A percentile compares a stretch with the other conserved stretches of the same genome.
phyloP scores from a whole-genome alignment of 352 stramenopile species.

The Pythium sp. region DNA sequence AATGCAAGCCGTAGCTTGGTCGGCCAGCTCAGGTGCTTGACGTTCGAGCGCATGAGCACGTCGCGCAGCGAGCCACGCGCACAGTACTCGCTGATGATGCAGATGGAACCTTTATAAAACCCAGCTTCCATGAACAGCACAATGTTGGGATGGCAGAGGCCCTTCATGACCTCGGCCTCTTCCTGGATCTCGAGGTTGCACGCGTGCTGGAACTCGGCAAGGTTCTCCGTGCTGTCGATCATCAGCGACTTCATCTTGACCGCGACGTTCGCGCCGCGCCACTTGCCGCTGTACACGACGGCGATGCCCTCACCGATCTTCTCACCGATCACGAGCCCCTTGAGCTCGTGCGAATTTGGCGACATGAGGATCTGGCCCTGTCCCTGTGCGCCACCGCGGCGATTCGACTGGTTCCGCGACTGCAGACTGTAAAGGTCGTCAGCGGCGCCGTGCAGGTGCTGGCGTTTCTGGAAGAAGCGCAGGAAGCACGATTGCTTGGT shows the following conservation, averaged over 20 bases:
- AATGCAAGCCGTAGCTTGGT: constrained; percentile 77
- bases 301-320: constrained; percentile 85
- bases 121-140: constrained; percentile 88
- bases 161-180: constrained; percentile 80
- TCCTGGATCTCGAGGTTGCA: constrained; percentile 85
- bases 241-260: constrained; percentile 92
- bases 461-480: constrained; percentile 43
- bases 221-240: constrained; percentile 54
- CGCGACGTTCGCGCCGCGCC: constrained; percentile 94
- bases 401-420: constrained; percentile 10
- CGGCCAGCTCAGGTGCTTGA: constrained; percentile 75
- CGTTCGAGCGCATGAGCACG: constrained; percentile 80
- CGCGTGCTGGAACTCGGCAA: constrained; percentile 76
- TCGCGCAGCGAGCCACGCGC: constrained; percentile 93
- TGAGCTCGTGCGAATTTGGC: constrained; percentile 66
- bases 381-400: neutral
- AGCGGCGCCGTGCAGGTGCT: constrained; percentile 13
- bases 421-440: constrained; percentile 29
- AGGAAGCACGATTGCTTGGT: constrained; percentile 63
- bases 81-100: constrained; percentile 96
- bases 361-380: constrained; percentile 43
- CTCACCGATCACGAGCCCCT: constrained; percentile 75
- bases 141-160: constrained; percentile 82
- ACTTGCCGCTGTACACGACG: constrained; percentile 95
- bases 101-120: constrained; percentile 85